phyloP scores from a whole-genome alignment of 2,329 filamentous ascomycete genomes.

The Neophaeococcomyces mojaviensis region DNA sequence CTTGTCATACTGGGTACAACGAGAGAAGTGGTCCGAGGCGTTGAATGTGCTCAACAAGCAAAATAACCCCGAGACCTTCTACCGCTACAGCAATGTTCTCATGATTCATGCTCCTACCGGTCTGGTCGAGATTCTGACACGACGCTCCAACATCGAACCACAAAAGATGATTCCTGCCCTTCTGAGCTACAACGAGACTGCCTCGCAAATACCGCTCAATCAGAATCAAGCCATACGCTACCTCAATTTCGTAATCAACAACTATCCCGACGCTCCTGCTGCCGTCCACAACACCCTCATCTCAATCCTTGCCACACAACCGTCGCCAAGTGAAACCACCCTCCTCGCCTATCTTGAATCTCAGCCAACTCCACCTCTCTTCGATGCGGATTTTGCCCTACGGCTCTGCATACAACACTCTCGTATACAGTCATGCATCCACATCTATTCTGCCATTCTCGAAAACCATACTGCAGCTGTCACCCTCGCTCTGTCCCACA shows the following conservation, averaged over 20 bases:
- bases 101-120: conserved; percentile 82
- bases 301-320: conserved; percentile 85
- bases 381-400: conserved; percentile 92
- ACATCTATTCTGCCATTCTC: conserved; percentile 95
- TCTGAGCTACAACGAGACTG: conserved; percentile 78
- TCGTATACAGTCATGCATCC: conserved; percentile 86
- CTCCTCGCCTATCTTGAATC: conserved; percentile 84
- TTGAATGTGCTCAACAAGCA: conserved; percentile 86
- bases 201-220: conserved; percentile 50
- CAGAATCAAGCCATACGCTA: conserved; percentile 93
- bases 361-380: conserved; percentile 76
- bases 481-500: conserved; percentile 80
- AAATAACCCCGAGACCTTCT: conserved; percentile 86
- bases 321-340: conserved; percentile 73
- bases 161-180: conserved; percentile 87
- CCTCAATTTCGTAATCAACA: conserved; percentile 82
- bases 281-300: conserved; percentile 96
- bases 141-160: conserved; percentile 75
- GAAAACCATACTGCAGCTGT: conserved; percentile 83
- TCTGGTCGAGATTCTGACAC: conserved; percentile 90
- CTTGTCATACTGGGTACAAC: conserved; percentile 91
- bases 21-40: conserved; percentile 84
- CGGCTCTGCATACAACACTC: conserved; percentile 91
- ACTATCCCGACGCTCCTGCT: conserved; percentile 67
- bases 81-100: conserved; percentile 92